Conservation (phyloP, 192 early-diverging fungal species). For the Linnemannia schmuckeri region DNA sequence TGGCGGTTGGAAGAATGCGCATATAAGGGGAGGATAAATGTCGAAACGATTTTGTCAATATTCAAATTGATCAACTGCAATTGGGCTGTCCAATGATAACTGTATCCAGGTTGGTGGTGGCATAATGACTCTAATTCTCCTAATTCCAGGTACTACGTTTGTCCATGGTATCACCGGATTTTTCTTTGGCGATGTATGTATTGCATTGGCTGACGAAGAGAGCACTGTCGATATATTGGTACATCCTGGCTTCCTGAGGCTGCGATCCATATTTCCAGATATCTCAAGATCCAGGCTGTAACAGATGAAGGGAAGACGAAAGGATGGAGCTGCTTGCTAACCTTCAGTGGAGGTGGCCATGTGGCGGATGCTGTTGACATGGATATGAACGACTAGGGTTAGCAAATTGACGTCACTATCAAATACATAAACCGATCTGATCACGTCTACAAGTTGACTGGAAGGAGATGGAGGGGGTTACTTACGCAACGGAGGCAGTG, state of each 20-base stretch:
- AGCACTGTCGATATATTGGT: not conserved
- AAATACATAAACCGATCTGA: not conserved
- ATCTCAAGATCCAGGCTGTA: not conserved
- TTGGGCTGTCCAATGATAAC: not conserved
- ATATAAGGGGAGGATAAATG: constrained; percentile 1
- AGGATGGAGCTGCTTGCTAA: constrained; percentile 13
- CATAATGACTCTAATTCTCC: not conserved
- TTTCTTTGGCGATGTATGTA: no score
- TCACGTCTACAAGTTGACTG: not conserved
- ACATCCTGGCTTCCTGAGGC: not conserved
- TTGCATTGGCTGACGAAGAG: not conserved
- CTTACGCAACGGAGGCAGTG: constrained; percentile 56
- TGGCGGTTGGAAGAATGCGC: not conserved
- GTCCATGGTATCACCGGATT: no score
- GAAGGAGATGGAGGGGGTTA: not conserved
- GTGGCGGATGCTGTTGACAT: constrained; percentile 43
- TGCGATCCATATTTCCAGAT: not conserved
- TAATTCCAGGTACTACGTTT: no score
- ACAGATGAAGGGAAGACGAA: not conserved
- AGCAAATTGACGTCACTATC: constrained; percentile 11
- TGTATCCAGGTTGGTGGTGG: not conserved
- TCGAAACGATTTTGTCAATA: not conserved
- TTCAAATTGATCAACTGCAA: not conserved
- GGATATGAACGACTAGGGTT: not conserved
- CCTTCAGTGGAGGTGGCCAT: constrained; percentile 58